A percentile compares a stretch with the other conserved stretches of the same genome.
Evolutionary conservation across 148 eudicot genomes (phyloP).

Genomic region (Spergularia bocconei): DNA sequence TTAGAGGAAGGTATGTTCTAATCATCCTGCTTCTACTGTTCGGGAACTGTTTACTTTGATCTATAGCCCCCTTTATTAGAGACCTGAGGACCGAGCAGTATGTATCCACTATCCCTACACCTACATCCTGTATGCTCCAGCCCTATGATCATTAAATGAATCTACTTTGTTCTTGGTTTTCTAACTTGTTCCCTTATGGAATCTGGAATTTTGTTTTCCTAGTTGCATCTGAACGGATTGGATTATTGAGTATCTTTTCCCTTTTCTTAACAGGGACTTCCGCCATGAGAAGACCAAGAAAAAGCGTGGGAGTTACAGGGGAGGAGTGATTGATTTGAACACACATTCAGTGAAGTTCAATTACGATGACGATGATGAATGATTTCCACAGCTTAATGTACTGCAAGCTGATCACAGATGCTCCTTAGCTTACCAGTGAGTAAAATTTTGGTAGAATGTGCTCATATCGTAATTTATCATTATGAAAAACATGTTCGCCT

Average conservation of each 20-base stretch:
- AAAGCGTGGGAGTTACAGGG: constrained; percentile 94
- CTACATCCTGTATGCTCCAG: too few relatives aligned
- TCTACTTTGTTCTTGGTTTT: neutral
- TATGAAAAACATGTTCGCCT: neutral
- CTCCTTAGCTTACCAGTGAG: neutral
- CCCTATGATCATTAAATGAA: too few relatives aligned
- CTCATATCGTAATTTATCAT: neutral
- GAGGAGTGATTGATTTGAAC: constrained; percentile 77
- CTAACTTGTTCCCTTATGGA: neutral
- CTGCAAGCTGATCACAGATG: constrained; percentile 1
- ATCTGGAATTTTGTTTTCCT: neutral
- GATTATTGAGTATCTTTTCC: neutral
- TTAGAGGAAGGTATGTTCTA: constrained; percentile 72
- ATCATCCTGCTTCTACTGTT: neutral
- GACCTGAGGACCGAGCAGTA: neutral
- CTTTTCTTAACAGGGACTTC: constrained; percentile 52
- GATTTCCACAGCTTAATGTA: constrained; percentile 11
- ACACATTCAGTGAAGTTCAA: constrained; percentile 83
- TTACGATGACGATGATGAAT: constrained; percentile 64
- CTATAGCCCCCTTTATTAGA: neutral
- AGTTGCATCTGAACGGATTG: neutral
- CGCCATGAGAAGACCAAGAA: constrained; percentile 97
- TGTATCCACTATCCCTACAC: too few relatives aligned
- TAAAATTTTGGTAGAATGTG: constrained; percentile 24
- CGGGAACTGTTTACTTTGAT: neutral